Conservation (phyloP, 257 asterid species). For the Jasminum sambac region DNA sequence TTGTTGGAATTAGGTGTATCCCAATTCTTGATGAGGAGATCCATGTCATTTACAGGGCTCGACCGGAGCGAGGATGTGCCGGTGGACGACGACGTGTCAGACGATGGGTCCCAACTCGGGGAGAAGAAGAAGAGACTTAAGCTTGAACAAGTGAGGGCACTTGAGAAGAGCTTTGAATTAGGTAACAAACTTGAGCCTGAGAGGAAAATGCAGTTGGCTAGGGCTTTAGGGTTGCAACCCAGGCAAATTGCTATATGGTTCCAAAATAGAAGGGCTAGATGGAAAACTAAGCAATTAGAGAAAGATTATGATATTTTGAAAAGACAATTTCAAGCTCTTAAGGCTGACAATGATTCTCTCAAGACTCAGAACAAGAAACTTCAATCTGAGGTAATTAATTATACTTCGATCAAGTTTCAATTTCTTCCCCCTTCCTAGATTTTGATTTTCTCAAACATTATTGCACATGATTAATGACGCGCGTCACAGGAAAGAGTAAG, state of each 20-base stretch:
- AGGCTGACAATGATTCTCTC: conserved; percentile 69
- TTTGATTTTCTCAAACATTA: not conserved
- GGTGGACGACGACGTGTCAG: conserved; percentile 61
- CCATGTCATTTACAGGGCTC: conserved; percentile 71
- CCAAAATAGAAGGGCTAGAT: conserved; percentile 84
- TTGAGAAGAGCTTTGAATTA: conserved; percentile 83
- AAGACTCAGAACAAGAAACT: conserved; percentile 69
- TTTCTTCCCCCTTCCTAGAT: not conserved
- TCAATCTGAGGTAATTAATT: conserved; percentile 53
- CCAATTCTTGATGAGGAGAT: conserved; percentile 62
- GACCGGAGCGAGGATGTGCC: conserved; percentile 59
- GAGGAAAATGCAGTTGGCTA: conserved; percentile 75
- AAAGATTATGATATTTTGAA: conserved; percentile 70
- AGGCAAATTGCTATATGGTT: conserved; percentile 90
- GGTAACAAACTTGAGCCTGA: conserved; percentile 84
- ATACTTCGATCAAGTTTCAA: too few species aligned
- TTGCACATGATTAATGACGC: not conserved
- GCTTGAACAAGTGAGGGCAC: conserved; percentile 79
- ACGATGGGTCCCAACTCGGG: conserved; percentile 69
- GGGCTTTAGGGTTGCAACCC: conserved; percentile 76
- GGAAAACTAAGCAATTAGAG: conserved; percentile 86
- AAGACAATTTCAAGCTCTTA: conserved; percentile 62
- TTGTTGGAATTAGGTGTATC: conserved; percentile 38
- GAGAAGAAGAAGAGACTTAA: conserved; percentile 81
- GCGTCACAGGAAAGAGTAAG: too few species aligned